These are phyloP conservation scores for Exophiala sp. DNA, from an alignment of 2,329 filamentous ascomycete genomes.

Conservation along the genomic window DNA sequence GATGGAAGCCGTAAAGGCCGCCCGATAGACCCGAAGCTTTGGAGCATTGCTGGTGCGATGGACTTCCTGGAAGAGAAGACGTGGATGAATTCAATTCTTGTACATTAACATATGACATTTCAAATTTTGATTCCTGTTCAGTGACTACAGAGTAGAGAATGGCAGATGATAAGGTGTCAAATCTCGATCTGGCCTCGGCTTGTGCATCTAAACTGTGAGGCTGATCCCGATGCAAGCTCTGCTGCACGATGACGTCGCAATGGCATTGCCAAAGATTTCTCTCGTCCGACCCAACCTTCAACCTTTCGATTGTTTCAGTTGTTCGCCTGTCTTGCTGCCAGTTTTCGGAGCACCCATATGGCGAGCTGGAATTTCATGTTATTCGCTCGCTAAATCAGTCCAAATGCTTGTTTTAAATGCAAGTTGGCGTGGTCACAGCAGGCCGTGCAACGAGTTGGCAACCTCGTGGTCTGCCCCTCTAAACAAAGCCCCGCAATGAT, in stretches of 20 bases:
- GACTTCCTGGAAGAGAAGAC: not conserved
- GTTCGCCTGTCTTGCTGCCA: no score
- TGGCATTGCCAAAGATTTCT: no score
- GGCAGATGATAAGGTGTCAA: no score
- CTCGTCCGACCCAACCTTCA: no score
- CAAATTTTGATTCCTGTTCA: not conserved
- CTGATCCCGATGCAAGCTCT: not conserved
- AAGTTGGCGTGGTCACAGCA: no score
- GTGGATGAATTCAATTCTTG: slow-evolving; percentile 16
- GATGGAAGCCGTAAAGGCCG: slow-evolving; percentile 13
- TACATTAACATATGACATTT: slow-evolving; percentile 7
- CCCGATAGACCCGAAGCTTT: not conserved
- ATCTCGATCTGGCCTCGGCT: not conserved
- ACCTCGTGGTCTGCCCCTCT: not conserved
- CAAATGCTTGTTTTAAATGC: no score
- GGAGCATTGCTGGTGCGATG: not conserved
- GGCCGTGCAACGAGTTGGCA: not conserved
- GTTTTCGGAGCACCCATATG: no score
- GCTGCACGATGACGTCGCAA: no score
- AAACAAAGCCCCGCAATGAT: not conserved
- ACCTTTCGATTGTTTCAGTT: no score
- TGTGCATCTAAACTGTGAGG: not conserved
- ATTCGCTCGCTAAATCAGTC: no score
- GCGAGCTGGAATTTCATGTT: no score
- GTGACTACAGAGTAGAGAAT: not conserved